Percentiles rank a stretch among this genome's conserved stretches.
These are phyloP conservation scores for Echria macrotheca DNA, from an alignment of 495 filamentous ascomycete species.

Conservation along the genomic window DNA sequence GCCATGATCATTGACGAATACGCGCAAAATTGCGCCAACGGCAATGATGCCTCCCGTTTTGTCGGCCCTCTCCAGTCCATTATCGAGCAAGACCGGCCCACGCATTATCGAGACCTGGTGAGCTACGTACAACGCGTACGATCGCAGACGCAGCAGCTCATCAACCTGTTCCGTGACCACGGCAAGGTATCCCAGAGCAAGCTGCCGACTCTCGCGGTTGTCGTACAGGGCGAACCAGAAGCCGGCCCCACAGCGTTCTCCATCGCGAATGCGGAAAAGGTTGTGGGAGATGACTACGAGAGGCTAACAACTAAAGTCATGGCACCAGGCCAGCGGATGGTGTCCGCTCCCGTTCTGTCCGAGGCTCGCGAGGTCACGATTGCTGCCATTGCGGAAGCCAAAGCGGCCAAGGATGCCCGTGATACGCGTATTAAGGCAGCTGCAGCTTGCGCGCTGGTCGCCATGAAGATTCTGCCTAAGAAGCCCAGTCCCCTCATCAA, in stretches of 20 bases:
- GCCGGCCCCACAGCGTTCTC: constrained; percentile 90
- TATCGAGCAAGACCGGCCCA: constrained; percentile 73
- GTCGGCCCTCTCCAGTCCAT: constrained; percentile 59
- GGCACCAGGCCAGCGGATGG: constrained; percentile 76
- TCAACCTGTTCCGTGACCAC: constrained; percentile 84
- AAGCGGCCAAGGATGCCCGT: constrained; percentile 67
- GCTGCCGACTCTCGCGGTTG: constrained; percentile 73
- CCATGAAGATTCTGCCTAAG: constrained; percentile 81
- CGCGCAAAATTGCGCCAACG: constrained; percentile 51
- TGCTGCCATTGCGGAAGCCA: constrained; percentile 71
- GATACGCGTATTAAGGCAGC: constrained; percentile 84
- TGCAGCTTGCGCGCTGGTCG: constrained; percentile 79
- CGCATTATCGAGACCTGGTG: constrained; percentile 80
- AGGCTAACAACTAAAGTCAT: constrained; percentile 77
- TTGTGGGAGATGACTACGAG: constrained; percentile 76
- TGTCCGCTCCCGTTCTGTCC: constrained; percentile 64
- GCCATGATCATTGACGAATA: constrained; percentile 88
- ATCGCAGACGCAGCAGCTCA: constrained; percentile 80
- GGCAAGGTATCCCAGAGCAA: constrained; percentile 67
- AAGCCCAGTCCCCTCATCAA: constrained; percentile 88
- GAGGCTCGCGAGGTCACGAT: constrained; percentile 66
- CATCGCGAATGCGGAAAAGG: constrained; percentile 76
- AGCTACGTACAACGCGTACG: constrained; percentile 82
- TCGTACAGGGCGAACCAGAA: constrained; percentile 86
- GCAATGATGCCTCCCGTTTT: constrained; percentile 40